phyloP scores from a whole-genome alignment of 2,329 filamentous ascomycete genomes.

The Penicillium capsulatum region DNA sequence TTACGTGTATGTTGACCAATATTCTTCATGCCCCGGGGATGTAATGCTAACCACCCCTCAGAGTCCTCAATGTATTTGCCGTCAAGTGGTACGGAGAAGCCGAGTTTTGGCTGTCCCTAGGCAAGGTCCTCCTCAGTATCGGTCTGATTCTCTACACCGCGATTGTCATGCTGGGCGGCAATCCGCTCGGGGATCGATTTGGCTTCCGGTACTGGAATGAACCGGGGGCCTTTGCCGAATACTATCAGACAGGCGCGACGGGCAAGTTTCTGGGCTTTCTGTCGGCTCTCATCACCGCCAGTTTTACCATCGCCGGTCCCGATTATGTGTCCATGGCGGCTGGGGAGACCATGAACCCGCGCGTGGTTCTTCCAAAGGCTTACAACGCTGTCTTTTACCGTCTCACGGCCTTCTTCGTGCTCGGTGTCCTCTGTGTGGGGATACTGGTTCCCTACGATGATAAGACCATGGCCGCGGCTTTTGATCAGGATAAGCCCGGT shows the following conservation, averaged over 20 bases:
- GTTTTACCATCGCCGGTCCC: slow-evolving; percentile 62
- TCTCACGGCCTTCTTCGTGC: slow-evolving; percentile 66
- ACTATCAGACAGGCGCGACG: slow-evolving; percentile 57
- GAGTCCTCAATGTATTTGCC: slow-evolving; percentile 44
- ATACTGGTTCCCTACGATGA: slow-evolving; percentile 67
- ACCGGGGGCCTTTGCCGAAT: slow-evolving; percentile 62
- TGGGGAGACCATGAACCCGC: slow-evolving; percentile 64
- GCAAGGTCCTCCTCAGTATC: slow-evolving; percentile 37
- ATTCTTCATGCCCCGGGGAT: no score
- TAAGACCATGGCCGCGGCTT: slow-evolving; percentile 53
- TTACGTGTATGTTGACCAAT: no score
- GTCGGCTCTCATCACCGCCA: slow-evolving; percentile 66
- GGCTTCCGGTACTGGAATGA: slow-evolving; percentile 63
- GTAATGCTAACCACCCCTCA: no score
- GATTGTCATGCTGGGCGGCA: slow-evolving; percentile 74
- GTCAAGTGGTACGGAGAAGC: slow-evolving; percentile 45
- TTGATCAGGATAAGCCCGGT: slow-evolving; percentile 37
- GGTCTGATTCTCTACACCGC: slow-evolving; percentile 53
- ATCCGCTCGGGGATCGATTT: slow-evolving; percentile 63
- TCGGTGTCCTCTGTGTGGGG: slow-evolving; percentile 64
- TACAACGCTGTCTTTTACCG: slow-evolving; percentile 73
- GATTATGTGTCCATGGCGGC: slow-evolving; percentile 60
- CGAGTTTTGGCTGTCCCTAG: slow-evolving; percentile 47
- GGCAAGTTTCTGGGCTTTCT: slow-evolving; percentile 53
- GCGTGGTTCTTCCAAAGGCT: slow-evolving; percentile 64